Base-by-base conservation (phyloP, 73 alveolate genomes). In the Tetrahymena thermophila region DNA sequence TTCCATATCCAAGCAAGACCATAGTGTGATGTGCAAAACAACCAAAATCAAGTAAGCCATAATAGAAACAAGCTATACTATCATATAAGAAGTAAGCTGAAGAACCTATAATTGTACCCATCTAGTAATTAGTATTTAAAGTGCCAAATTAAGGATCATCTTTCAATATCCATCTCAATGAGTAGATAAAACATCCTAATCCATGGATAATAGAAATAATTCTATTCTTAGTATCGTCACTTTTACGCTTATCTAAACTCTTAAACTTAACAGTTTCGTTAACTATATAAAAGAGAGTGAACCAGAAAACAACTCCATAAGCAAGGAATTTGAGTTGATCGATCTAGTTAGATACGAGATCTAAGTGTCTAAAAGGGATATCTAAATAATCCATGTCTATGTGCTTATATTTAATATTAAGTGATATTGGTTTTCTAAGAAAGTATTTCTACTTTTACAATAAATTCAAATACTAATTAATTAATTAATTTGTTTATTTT, bases 161-260 rank as follows among this genome's bases (percentile, higher is more conserved):
- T 85, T 35, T 94, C 94, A 38, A 4, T 38, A 44, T 34, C 85
- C 83, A 31, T 50, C 35, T 95, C 35, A 93, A 42, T 40, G 31
- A 0, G 25, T 95, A 95, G 95, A 93, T 43, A 95, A 85, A 17
- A 85, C 55, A 89, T 85, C 94, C 37, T 35, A 44, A 23, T 10
- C 97, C 97, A 95, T 95, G 97, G 34, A 95, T 89, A 93, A 95
- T 95, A 34, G 97, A 95, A 25, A 95, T 94, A 13, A 95, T 85
- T 89, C 97, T 95, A 35, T 95, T 95, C 28, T 95, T 95, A 83
- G 94, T 56, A 89, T 95, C 97, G 50, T 95, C 95, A 13, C 55
- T 35, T 23, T 84, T 93, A 43, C 50, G 56, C 85, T 95, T 95
- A 31, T 93, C 84, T 15, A 85, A 58, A 95, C 35, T 95, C 95